Evolutionary conservation across 148 eudicot genomes (phyloP), one percentile per base, ranked within the genome.

Genomic region (Cornus kousa): DNA sequence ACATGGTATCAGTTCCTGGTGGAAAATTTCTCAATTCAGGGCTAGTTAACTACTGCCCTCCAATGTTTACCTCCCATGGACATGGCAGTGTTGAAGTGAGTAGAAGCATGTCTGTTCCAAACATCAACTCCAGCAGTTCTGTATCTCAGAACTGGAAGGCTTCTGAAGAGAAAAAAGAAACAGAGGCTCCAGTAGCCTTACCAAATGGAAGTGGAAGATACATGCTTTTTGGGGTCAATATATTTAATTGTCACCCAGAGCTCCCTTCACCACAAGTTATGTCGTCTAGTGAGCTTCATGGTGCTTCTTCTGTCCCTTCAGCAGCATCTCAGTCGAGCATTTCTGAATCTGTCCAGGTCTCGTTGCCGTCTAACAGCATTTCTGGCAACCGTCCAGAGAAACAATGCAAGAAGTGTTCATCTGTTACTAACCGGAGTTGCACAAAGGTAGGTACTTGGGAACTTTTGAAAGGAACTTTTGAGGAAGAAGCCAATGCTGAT

Each of bases 191-290:
- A 40, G 10, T 76, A 37, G 39, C 39, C 60, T 60, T 65, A 67
- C 59, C 59, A 70, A 70, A 78, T 16, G 69, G 55, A 23, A 22
- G 40, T 48, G 69, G 53, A 31, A 65, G 60, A 43, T 71, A 14
- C 76, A 79, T 72, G 81, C 81, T 79, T 72, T 79, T 79, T 73
- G 81, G 81, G 50, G 71, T 72, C 10, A 46, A 79, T 43, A 71
- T 79, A 72, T 31, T 32, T 40, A 13, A 19, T 8, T 9, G 17
- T 66, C 75, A 68, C 8, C 2, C 3, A 14, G 60, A 73, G 46
- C 59, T 43, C 77, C 71, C 40, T 64, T 78, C 70, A 59, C 35
- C 67, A 22, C 69, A 78, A 60, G 11, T 59, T 17, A 46, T 19
- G 17, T 24, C 55, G 7, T 57, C 40, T 1, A 33, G 40, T 40